Percentiles rank a stretch among this genome's conserved stretches.
Conservation (phyloP, 2,329 filamentous ascomycete genomes). For the Biscogniauxia mediterranea region DNA sequence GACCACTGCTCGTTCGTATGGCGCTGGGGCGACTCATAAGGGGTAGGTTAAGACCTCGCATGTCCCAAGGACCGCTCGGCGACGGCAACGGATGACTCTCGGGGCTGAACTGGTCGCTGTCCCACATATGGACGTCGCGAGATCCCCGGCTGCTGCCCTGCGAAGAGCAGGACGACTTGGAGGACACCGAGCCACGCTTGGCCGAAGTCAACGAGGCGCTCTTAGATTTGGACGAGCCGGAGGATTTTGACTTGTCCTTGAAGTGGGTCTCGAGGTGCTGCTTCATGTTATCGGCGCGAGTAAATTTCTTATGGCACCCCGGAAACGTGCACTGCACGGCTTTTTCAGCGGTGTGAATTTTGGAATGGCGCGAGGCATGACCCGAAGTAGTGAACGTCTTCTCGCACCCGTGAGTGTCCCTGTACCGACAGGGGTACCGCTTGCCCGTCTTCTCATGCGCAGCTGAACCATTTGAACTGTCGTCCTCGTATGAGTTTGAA, state of each 20-base stretch:
- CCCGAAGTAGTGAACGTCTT: conserved; percentile 84
- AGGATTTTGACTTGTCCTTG: conserved; percentile 55
- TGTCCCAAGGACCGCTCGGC: conserved; percentile 44
- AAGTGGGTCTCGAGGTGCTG: conserved; percentile 78
- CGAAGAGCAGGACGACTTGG: conserved; percentile 33
- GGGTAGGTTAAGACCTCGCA: conserved; percentile 45
- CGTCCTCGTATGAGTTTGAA: conserved; percentile 52
- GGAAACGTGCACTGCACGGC: conserved; percentile 65
- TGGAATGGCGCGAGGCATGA: conserved; percentile 80
- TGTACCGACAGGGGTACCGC: conserved; percentile 72
- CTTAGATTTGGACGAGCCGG: conserved; percentile 36
- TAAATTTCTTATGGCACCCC: conserved; percentile 77
- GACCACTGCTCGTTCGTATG: conserved; percentile 47
- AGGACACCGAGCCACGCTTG: conserved; percentile 32
- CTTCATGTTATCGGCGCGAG: conserved; percentile 84
- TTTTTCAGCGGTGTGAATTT: conserved; percentile 82
- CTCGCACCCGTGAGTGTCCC: conserved; percentile 68
- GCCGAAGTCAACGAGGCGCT: conserved; percentile 26
- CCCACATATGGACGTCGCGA: conserved; percentile 39
- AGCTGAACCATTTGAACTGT: conserved; percentile 42
- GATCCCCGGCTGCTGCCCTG: conserved; percentile 32
- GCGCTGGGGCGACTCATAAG: conserved; percentile 45
- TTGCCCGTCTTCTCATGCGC: conserved; percentile 52
- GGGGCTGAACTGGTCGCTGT: conserved; percentile 39
- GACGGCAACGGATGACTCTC: conserved; percentile 36